These are phyloP conservation scores for Starmerella davenportii DNA, from an alignment of 805 yeast genomes.

Conservation along the genomic window DNA sequence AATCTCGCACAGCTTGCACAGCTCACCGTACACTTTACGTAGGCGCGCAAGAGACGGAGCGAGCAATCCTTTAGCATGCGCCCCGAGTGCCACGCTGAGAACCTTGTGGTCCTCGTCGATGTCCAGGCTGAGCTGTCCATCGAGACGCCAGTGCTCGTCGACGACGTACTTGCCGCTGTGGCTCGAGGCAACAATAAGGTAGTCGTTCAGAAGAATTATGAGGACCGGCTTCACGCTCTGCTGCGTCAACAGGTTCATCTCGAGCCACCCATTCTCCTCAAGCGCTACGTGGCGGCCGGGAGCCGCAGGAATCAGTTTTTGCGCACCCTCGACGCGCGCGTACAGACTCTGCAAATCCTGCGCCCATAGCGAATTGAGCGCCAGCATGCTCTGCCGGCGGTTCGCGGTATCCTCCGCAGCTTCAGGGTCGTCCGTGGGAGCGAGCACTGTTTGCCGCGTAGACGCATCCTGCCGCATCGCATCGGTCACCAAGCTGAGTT, in stretches of 20 bases:
- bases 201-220: constrained; percentile 59
- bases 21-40: constrained; percentile 7
- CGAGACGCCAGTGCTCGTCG: constrained; percentile 60
- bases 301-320: constrained; percentile 50
- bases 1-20: constrained; percentile 11
- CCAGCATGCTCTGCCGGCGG: constrained; percentile 42
- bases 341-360: constrained; percentile 49
- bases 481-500: constrained; percentile 39
- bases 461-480: constrained; percentile 43
- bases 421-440: no score
- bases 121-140: constrained; percentile 30
- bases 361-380: constrained; percentile 70
- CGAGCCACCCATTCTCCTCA: constrained; percentile 74
- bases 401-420: not conserved
- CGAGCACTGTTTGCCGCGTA: not conserved
- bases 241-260: constrained; percentile 69
- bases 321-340: constrained; percentile 82
- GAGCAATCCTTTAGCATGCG: constrained; percentile 23
- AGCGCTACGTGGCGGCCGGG: constrained; percentile 68
- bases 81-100: constrained; percentile 32
- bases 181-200: constrained; percentile 53
- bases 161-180: constrained; percentile 40
- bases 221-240: constrained; percentile 62
- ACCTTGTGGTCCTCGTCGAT: constrained; percentile 16
- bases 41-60: constrained; percentile 10